Evolutionary conservation across 345 rosid species (phyloP), one percentile per base, ranked within the genome.

Genomic region (Carallia pectinifolia): DNA sequence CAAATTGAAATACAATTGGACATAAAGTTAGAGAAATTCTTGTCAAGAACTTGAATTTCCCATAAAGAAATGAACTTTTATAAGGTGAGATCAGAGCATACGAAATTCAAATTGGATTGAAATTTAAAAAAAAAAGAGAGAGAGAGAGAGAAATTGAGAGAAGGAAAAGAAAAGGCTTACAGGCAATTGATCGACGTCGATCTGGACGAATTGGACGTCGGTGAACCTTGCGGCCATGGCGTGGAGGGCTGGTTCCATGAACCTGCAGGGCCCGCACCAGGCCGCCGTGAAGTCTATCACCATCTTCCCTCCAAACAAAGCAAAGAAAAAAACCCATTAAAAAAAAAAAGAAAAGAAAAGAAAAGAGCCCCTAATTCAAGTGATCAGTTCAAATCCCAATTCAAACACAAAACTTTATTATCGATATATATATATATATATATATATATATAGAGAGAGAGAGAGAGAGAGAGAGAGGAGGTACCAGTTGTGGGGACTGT

Each of bases 201-300:
- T 82, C 80, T 91, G 91, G 55, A 78, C 90, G 76, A 91, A 94
- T 2, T 71, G 55, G 52, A 94, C 95, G 40, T 88, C 88, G 8
- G 77, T 12, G 77, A 71, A 87, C 68, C 77, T 84, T 0, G 16
- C 50, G 71, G 97, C 82, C 87, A 89, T 66, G 60, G 37, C 80
- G 6, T 63, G 62, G 17, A 88, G 47, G 29, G 63, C 84, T 17
- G 97, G 96, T 79, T 85, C 94, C 68, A 94, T 87, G 33, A 82
- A 47, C 75, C 68, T 84, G 82, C 97, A 94, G 6, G 96, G 98
- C 36, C 95, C 93, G 62, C 98, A 94, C 98, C 97, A 91, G 0
- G 88, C 39, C 7, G 97, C 97, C 29, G 95, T 77, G 74, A 91
- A 94, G 73, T 94, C 95, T 34, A 88, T 77, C 78, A 88, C 90